A percentile compares a stretch with the other conserved stretches of the same genome.
Evolutionary conservation across 192 early-diverging fungal genomes (phyloP).

Genomic region (Podila epicladia): DNA sequence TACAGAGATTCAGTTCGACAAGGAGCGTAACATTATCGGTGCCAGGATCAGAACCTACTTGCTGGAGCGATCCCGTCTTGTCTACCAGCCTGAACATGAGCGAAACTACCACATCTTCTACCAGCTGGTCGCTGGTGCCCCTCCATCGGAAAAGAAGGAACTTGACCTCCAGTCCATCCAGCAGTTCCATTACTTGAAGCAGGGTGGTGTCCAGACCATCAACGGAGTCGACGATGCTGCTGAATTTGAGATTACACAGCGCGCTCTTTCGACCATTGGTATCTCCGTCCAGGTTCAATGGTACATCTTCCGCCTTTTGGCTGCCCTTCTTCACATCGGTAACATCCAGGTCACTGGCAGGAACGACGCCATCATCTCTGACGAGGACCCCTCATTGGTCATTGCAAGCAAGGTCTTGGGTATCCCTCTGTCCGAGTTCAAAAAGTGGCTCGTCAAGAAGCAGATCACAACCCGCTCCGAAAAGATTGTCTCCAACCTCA

Average conservation of each 20-base stretch:
- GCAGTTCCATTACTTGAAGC: conserved; percentile 88
- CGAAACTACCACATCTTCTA: conserved; percentile 99
- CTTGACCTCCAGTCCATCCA: conserved; percentile 80
- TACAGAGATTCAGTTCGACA: conserved; percentile 87
- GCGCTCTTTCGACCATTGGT: conserved; percentile 87
- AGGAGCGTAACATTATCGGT: conserved; percentile 85
- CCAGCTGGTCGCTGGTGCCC: conserved; percentile 94
- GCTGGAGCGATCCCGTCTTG: conserved; percentile 94
- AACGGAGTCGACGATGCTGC: conserved; percentile 90
- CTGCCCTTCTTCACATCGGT: conserved; percentile 94
- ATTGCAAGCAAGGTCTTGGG: conserved; percentile 80
- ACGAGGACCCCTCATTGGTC: conserved; percentile 78
- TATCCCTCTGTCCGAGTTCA: conserved; percentile 82
- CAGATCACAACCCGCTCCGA: conserved; percentile 92
- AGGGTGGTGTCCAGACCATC: conserved; percentile 86
- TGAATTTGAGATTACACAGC: conserved; percentile 90
- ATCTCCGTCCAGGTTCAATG: conserved; percentile 85
- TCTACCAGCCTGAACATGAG: conserved; percentile 92
- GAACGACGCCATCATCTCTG: conserved; percentile 76
- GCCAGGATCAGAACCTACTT: conserved; percentile 97
- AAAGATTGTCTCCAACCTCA: conserved; percentile 88
- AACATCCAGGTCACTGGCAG: conserved; percentile 88
- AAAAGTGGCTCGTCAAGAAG: conserved; percentile 94
- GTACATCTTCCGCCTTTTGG: conserved; percentile 91
- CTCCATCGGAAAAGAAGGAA: conserved; percentile 83